These are phyloP conservation scores for Annulohypoxylon moriforme DNA, from an alignment of 495 filamentous ascomycete genomes.

Conservation along the genomic window DNA sequence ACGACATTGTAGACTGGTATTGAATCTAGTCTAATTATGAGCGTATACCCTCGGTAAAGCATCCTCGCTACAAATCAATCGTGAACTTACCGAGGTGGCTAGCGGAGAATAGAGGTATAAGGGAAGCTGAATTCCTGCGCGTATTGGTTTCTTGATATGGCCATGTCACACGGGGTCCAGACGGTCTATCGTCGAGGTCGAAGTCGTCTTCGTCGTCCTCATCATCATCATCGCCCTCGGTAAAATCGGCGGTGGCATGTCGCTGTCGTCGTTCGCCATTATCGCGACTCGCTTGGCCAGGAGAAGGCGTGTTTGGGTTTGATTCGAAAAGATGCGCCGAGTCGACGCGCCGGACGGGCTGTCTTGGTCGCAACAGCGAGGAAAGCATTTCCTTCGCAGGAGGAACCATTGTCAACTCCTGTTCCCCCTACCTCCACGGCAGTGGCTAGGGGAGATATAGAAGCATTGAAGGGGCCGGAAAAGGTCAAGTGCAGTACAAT, in stretches of 20 bases:
- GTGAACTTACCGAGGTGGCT: slow-evolving; percentile 74
- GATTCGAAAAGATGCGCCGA: slow-evolving; percentile 44
- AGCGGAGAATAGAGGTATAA: slow-evolving; percentile 86
- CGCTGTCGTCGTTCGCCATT: slow-evolving; percentile 57
- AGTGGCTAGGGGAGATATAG: slow-evolving; percentile 39
- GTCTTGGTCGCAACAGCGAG: slow-evolving; percentile 56
- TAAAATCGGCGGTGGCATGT: slow-evolving; percentile 68
- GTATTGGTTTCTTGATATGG: slow-evolving; percentile 47
- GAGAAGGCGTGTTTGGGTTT: slow-evolving; percentile 48
- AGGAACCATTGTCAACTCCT: slow-evolving; percentile 37
- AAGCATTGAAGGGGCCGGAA: slow-evolving; percentile 27
- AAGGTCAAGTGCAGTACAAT: slow-evolving; percentile 18
- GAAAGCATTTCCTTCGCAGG: slow-evolving; percentile 56
- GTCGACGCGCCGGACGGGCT: slow-evolving; percentile 46
- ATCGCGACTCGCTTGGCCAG: slow-evolving; percentile 49
- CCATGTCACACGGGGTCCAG: slow-evolving; percentile 37
- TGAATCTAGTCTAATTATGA: slow-evolving; percentile 47
- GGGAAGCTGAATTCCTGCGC: slow-evolving; percentile 64
- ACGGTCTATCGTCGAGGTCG: slow-evolving; percentile 64
- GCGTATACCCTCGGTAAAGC: not conserved
- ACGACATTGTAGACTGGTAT: slow-evolving; percentile 91
- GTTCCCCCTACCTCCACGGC: slow-evolving; percentile 38
- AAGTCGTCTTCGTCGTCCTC: slow-evolving; percentile 59
- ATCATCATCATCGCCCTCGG: slow-evolving; percentile 60
- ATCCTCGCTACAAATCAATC: slow-evolving; percentile 15